Evolutionary conservation across 164 flowering plant genomes (phyloP), one percentile per base, ranked within the genome.

Genomic region (Brasenia schreberi): DNA sequence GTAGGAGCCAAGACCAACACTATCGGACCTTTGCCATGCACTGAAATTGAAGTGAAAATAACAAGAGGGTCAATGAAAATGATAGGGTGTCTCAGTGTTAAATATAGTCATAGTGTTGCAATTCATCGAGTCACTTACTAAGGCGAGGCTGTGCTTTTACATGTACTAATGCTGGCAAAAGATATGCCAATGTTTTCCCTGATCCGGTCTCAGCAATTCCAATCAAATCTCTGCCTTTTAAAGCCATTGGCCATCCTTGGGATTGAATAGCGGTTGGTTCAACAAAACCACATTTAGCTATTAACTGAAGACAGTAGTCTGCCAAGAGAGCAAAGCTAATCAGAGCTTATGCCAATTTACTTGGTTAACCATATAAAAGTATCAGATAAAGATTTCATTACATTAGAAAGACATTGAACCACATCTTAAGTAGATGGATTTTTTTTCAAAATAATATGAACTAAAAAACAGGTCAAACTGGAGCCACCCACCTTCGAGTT

Each of bases 161-260:
- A 81, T 95, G 99, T 17, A 95, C 86, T 52, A 95, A 68, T 61
- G 95, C 97, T 49, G 97, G 99, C 43, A 95, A 73, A 69, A 95
- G 74, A 80, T 95, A 95, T 1, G 99, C 85, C 81, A 95, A 73
- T 5, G 99, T 95, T 75, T 95, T 95, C 14, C 99, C 98, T 42
- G 99, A 95, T 70, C 99, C 99, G 44, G 98, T 95, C 82, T 95
- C 99, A 16, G 98, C 99, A 76, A 95, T 90, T 45, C 98, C 99
- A 72, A 95, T 74, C 39, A 92, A 74, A 78, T 95, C 98, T 75
- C 97, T 85, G 62, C 99, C 99, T 77, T 85, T 95, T 42, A 95
- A 76, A 66, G 99, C 98, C 99, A 95, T 95, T 16, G 99, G 98
- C 99, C 99, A 95, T 61, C 99, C 99, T 76, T 95, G 99, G 72